A percentile compares a stretch with the other conserved stretches of the same genome.
Conservation (phyloP, 139 green algal species). For the Asterochloris sp. region DNA sequence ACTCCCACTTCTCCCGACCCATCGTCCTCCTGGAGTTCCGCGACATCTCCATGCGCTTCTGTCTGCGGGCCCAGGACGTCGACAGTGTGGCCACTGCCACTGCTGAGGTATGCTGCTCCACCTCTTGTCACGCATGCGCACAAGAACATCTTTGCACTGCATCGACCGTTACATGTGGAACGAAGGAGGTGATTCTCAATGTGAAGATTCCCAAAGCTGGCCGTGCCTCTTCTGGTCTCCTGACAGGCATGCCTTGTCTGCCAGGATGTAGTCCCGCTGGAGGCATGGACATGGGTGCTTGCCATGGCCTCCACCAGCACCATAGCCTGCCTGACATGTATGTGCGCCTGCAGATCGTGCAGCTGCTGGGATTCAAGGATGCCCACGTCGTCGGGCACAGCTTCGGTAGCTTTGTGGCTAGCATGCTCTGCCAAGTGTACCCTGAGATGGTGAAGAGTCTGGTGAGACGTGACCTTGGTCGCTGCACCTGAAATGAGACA, state of each 20-base stretch:
- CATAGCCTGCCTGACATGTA: too few relatives aligned
- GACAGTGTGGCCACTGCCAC: constrained; percentile 37
- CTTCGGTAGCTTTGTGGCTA: constrained; percentile 50
- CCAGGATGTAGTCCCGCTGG: too few relatives aligned
- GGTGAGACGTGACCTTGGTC: neutral
- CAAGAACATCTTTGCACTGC: too few relatives aligned
- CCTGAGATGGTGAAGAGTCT: constrained; percentile 23
- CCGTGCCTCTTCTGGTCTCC: too few relatives aligned
- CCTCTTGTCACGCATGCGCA: too few relatives aligned
- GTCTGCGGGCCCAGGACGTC: constrained; percentile 17
- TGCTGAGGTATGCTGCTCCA: neutral
- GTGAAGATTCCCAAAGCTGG: too few relatives aligned
- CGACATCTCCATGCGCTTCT: constrained; percentile 39
- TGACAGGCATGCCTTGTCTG: too few relatives aligned
- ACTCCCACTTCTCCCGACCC: constrained; percentile 14
- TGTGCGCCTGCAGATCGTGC: constrained; percentile 5
- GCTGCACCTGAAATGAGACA: too few relatives aligned
- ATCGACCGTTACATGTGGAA: too few relatives aligned
- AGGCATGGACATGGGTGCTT: too few relatives aligned
- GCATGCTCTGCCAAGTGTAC: constrained; percentile 35
- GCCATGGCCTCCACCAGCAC: too few relatives aligned
- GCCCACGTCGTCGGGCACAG: constrained; percentile 39
- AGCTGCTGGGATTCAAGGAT: constrained; percentile 16
- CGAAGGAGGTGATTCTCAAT: too few relatives aligned
- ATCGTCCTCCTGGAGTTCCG: constrained; percentile 35